phyloP scores from a whole-genome alignment of 2,329 filamentous ascomycete genomes.

The Neonectria ditissima region DNA sequence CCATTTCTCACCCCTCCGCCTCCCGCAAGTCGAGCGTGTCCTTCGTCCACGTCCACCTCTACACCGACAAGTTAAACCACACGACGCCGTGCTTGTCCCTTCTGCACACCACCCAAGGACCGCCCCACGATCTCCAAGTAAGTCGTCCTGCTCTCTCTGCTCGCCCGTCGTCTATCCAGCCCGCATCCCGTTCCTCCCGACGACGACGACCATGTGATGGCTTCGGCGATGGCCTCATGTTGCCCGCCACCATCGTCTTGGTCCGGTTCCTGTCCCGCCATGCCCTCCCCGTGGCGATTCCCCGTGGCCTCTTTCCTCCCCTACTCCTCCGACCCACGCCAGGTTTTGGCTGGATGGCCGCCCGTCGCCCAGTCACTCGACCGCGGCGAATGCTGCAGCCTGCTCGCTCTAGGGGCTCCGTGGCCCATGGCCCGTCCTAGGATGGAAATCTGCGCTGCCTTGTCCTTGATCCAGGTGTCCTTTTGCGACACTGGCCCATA shows the following conservation, averaged over 20 bases:
- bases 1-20: constrained; percentile 42
- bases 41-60: constrained; percentile 41
- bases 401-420: constrained; percentile 15
- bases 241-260: constrained; percentile 23
- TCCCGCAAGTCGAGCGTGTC: constrained; percentile 34
- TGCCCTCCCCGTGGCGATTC: neutral
- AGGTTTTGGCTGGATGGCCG: neutral
- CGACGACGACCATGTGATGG: constrained; percentile 1
- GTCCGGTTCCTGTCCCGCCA: constrained; percentile 2
- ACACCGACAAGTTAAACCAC: constrained; percentile 49
- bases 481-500: constrained; percentile 45
- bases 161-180: constrained; percentile 9
- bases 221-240: constrained; percentile 41
- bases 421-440: constrained; percentile 15
- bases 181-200: neutral
- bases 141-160: constrained; percentile 38
- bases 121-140: constrained; percentile 45
- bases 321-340: constrained; percentile 9
- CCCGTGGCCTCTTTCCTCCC: constrained; percentile 11
- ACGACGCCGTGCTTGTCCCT: constrained; percentile 46
- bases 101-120: constrained; percentile 48
- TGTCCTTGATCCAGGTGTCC: constrained; percentile 44
- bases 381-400: constrained; percentile 27
- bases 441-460: constrained; percentile 38
- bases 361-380: constrained; percentile 15